Evolutionary conservation across 352 stramenopile species (phyloP).

Genomic region (Phytophthora sojae): DNA sequence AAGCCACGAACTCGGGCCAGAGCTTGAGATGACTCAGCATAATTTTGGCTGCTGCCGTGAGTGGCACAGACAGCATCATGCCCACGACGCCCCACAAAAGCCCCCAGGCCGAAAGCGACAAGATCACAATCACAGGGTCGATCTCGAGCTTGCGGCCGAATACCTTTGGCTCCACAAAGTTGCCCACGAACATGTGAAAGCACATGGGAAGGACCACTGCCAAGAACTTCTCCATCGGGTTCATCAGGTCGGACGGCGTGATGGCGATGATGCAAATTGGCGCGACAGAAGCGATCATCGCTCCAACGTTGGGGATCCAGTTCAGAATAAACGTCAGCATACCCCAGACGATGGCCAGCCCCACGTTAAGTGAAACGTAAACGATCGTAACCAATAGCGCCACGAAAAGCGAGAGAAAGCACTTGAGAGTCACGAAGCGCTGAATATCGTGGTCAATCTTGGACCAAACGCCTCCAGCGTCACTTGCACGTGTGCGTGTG

Average conservation of each 20-base stretch:
- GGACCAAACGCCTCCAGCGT: conserved; percentile 87
- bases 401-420: conserved; percentile 89
- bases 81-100: conserved; percentile 87
- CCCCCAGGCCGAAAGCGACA: conserved; percentile 89
- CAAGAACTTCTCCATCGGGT: conserved; percentile 91
- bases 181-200: conserved; percentile 91
- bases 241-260: conserved; percentile 85
- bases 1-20: conserved; percentile 87
- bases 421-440: conserved; percentile 90
- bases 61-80: conserved; percentile 91
- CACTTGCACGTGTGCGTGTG: conserved; percentile 83
- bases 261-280: conserved; percentile 91
- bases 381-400: conserved; percentile 89
- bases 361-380: conserved; percentile 91
- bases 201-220: conserved; percentile 86
- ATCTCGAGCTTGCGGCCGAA: conserved; percentile 90
- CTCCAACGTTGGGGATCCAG: conserved; percentile 91
- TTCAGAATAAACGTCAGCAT: conserved; percentile 92
- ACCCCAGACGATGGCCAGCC: conserved; percentile 87
- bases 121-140: conserved; percentile 86
- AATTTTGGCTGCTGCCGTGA: conserved; percentile 88
- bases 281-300: conserved; percentile 87
- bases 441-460: conserved; percentile 92
- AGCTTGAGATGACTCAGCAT: conserved; percentile 89
- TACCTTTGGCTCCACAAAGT: conserved; percentile 90